These are phyloP conservation scores for Pleurostoma richardsiae DNA, from an alignment of 2,329 filamentous ascomycete species.

Conservation along the genomic window DNA sequence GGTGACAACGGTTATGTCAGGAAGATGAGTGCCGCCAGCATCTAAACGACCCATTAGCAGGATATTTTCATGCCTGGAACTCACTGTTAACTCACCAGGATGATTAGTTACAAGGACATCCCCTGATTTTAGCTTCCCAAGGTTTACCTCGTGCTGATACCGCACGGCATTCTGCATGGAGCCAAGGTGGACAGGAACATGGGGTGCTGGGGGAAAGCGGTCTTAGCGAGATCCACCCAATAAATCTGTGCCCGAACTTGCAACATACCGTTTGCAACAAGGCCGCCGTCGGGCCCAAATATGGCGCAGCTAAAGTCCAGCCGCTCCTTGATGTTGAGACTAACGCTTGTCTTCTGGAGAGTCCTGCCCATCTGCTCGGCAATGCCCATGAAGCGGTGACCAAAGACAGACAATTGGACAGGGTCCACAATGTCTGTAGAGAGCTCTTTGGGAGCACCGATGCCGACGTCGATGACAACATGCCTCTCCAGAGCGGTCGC, in stretches of 20 bases:
- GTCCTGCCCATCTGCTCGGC: constrained; percentile 55
- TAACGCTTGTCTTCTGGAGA: constrained; percentile 48
- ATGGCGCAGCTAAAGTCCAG: constrained; percentile 36
- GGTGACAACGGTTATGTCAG: constrained; percentile 33
- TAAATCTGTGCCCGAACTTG: no score
- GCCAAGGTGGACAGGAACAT: constrained; percentile 34
- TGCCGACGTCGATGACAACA: constrained; percentile 27
- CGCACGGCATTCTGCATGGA: constrained; percentile 33
- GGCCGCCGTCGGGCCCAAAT: constrained; percentile 30
- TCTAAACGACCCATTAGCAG: background rate
- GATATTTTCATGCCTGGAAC: background rate
- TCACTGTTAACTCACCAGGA: constrained; percentile 14
- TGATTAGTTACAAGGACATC: constrained; percentile 33
- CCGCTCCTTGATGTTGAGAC: constrained; percentile 38
- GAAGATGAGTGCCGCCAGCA: constrained; percentile 29
- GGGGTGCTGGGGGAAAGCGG: constrained; percentile 15
- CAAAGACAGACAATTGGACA: constrained; percentile 48
- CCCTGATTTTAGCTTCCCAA: constrained; percentile 24
- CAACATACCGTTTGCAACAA: constrained; percentile 27
- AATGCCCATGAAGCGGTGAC: constrained; percentile 53
- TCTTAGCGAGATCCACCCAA: no score
- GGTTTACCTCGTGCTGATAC: constrained; percentile 26
- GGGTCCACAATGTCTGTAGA: constrained; percentile 29
- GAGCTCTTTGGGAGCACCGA: background rate
- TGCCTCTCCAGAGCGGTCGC: constrained; percentile 29